Base-by-base conservation (phyloP, 1,284 basidiomycete species). In the Cystobasidiaceae sp. region DNA sequence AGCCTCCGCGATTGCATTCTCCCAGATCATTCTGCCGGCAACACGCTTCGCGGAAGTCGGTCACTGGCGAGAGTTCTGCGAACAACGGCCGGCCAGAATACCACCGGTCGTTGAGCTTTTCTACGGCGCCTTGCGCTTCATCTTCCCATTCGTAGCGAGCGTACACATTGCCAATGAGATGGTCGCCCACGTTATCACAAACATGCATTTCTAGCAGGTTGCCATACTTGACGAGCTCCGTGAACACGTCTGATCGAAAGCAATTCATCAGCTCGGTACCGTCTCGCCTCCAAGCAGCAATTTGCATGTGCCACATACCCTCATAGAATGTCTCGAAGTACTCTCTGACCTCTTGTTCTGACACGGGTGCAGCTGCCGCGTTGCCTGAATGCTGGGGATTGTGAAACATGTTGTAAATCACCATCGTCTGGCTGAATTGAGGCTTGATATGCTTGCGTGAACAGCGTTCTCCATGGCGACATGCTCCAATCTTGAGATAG, bases 121-220 rank as follows among this genome's bases (percentile, higher is more conserved):
- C 90, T 9, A 97, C 91, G 0, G 96, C 94, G 44, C 86, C 81
- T 75, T 93, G 89, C 7, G 96, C 96, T 76, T 99, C 96, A 0
- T 93, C 92, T 79, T 99, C 96, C 90, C 90, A 96, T 75, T 97
- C 93, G 76, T 92, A 99, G 45, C 96, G 84, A 11, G 93, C 96
- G 75, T 99, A 99, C 1, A 99, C 96, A 75, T 98, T 98, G 28
- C 96, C 96, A 74, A 97, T 93, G 46, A 99, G 81, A 77, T 99
- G 96, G 76, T 98, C 96, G 27, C 96, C 96, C 30, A 99, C 93
- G 75, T 99, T 99, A 79, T 99, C 96, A 77, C 96, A 99, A 6
- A 99, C 92, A 79, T 97, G 93, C 71, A 99, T 83, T 79, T 99
- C 96, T 58, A 96, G 80, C 52, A 99, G 81, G 78, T 97, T 87